A percentile compares a stretch with the other conserved stretches of the same genome.
These are phyloP conservation scores for Leccinum imitatum DNA, from an alignment of 768 basidiomycete species.

Conservation along the genomic window DNA sequence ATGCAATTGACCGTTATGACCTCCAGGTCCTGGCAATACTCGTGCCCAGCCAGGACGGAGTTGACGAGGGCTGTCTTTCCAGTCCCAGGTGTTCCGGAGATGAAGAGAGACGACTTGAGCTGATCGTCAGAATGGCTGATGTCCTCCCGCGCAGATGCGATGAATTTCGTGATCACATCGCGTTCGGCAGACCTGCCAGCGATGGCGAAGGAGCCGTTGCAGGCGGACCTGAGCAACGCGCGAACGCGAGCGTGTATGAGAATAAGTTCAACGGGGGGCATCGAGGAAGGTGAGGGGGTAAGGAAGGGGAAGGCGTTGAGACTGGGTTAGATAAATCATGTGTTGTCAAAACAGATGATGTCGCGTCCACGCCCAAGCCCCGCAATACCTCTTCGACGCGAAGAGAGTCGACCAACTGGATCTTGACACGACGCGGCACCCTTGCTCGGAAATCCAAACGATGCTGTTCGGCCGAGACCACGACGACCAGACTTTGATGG, in stretches of 20 bases:
- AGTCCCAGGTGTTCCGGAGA: conserved; percentile 91
- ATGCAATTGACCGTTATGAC: conserved; percentile 76
- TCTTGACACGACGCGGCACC: conserved; percentile 40
- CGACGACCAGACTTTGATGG: conserved; percentile 51
- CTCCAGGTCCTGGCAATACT: conserved; percentile 40
- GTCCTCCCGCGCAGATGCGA: conserved; percentile 50
- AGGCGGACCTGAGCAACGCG: conserved; percentile 37
- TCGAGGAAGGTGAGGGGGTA: too few species aligned
- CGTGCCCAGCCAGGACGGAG: conserved; percentile 50
- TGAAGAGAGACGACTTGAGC: conserved; percentile 61
- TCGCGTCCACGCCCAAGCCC: conserved; percentile 49
- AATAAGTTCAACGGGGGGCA: conserved; percentile 40
- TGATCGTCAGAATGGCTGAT: conserved; percentile 9
- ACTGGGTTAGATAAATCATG: too few species aligned
- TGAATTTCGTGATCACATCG: conserved; percentile 54
- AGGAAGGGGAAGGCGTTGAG: too few species aligned
- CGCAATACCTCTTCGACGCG: conserved; percentile 69
- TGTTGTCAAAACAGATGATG: too few species aligned
- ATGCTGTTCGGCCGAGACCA: conserved; percentile 54
- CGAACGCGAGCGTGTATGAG: conserved; percentile 61
- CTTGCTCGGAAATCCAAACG: conserved; percentile 45
- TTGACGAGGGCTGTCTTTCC: conserved; percentile 88
- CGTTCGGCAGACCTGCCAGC: conserved; percentile 71
- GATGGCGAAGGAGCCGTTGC: conserved; percentile 46
- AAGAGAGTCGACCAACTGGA: conserved; percentile 57